These are phyloP conservation scores for Novymonas esmeraldas DNA, from an alignment of 208 protist genomes.

Conservation along the genomic window DNA sequence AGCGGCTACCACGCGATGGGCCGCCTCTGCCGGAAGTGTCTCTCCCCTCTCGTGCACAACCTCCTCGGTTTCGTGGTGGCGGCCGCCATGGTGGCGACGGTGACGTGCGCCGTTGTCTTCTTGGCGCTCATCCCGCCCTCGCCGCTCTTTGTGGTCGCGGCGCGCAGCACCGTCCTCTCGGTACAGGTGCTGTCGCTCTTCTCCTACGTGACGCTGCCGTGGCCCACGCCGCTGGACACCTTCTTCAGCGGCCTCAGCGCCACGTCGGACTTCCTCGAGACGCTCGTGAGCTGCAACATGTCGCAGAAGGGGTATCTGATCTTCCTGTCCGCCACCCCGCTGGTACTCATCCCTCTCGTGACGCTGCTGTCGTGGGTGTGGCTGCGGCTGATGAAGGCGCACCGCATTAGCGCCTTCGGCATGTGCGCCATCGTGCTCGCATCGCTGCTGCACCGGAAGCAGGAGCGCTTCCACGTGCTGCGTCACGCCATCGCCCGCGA, in stretches of 20 bases:
- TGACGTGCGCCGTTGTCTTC: conserved; percentile 12
- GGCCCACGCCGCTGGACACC: conserved; percentile 14
- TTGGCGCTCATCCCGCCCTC: conserved; percentile 18
- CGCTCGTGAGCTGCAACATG: conserved; percentile 22
- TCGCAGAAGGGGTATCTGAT: neutral
- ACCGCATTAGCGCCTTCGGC: conserved; percentile 14
- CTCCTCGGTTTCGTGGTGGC: conserved; percentile 25
- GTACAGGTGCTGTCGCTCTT: conserved; percentile 34
- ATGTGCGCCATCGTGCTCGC: conserved; percentile 27
- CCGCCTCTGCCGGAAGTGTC: conserved; percentile 31
- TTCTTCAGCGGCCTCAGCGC: conserved; percentile 25
- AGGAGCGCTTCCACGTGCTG: conserved; percentile 29
- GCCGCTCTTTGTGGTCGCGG: conserved; percentile 18
- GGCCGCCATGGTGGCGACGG: conserved; percentile 8
- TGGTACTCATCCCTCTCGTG: conserved; percentile 27
- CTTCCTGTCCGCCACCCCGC: conserved; percentile 10
- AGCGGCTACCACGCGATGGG: conserved; percentile 20
- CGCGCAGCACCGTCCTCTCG: conserved; percentile 22
- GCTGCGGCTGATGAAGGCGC: conserved; percentile 13
- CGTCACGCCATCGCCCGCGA: conserved; percentile 22
- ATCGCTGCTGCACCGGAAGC: conserved; percentile 27
- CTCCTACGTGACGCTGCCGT: conserved; percentile 10
- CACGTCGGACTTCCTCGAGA: conserved; percentile 15
- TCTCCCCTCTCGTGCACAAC: conserved; percentile 10
- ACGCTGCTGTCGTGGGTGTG: conserved; percentile 6